Conservation (phyloP, 306 rosid genomes). For the Fagus crenata region DNA sequence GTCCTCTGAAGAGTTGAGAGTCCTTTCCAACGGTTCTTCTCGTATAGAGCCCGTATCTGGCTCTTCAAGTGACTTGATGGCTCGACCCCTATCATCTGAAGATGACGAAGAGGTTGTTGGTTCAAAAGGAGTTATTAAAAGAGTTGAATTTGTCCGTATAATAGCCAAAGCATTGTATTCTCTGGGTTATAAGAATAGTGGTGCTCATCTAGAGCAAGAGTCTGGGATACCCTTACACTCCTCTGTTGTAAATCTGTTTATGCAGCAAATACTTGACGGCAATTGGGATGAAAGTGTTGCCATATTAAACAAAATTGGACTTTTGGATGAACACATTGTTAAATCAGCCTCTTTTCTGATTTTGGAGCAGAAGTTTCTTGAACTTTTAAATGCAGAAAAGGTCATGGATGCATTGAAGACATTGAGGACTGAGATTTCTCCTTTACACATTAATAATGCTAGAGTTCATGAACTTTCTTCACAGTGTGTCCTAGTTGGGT, state of each 20-base stretch:
- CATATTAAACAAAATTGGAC: constrained; percentile 69
- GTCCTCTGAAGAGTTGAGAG: constrained; percentile 59
- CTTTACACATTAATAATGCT: constrained; percentile 52
- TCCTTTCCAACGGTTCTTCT: constrained; percentile 85
- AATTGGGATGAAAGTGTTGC: constrained; percentile 78
- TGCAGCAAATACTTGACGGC: constrained; percentile 81
- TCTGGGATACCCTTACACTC: constrained; percentile 88
- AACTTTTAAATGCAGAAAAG: constrained; percentile 64
- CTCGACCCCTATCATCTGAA: constrained; percentile 79
- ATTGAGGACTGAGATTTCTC: constrained; percentile 80
- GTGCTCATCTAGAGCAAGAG: constrained; percentile 87
- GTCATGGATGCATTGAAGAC: constrained; percentile 83
- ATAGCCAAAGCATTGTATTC: constrained; percentile 89
- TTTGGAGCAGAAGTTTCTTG: constrained; percentile 86
- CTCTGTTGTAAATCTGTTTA: constrained; percentile 58
- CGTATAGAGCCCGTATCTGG: constrained; percentile 59
- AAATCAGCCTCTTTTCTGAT: constrained; percentile 75
- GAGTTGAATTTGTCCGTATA: constrained; percentile 89
- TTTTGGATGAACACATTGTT: constrained; percentile 54
- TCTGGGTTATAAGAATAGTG: constrained; percentile 83
- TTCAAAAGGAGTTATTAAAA: constrained; percentile 80
- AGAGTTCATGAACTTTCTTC: constrained; percentile 84
- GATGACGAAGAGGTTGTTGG: constrained; percentile 90
- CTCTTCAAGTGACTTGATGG: constrained; percentile 77
- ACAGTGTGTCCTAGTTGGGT: constrained; percentile 26